Evolutionary conservation across 2,329 filamentous ascomycete species (phyloP).

Genomic region (Drechslera avenae): DNA sequence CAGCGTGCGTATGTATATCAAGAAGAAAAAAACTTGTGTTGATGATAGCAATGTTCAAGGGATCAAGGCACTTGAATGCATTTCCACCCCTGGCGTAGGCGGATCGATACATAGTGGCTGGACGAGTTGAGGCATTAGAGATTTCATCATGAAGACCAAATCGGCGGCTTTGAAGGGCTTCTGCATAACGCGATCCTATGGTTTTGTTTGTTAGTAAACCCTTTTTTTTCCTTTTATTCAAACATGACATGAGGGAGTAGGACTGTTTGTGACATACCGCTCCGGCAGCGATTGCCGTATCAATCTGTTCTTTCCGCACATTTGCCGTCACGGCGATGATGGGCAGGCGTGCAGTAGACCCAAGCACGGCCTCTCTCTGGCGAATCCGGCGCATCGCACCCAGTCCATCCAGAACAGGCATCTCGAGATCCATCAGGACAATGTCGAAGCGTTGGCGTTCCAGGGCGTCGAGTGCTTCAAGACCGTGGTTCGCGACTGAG

Average conservation of each 20-base stretch:
- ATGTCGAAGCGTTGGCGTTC: constrained; percentile 38
- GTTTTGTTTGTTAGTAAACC: background rate
- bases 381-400: constrained; percentile 55
- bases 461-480: constrained; percentile 43
- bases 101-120: constrained; percentile 25
- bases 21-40: too few species aligned
- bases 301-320: constrained; percentile 45
- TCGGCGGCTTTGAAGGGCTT: constrained; percentile 46
- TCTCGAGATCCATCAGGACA: constrained; percentile 58
- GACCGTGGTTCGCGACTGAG: constrained; percentile 45
- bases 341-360: constrained; percentile 25
- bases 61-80: constrained; percentile 19
- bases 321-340: constrained; percentile 49
- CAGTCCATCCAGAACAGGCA: constrained; percentile 59
- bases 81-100: constrained; percentile 18
- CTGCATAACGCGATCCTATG: constrained; percentile 43
- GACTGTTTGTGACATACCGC: constrained; percentile 30
- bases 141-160: constrained; percentile 44
- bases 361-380: constrained; percentile 41
- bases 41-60: constrained; percentile 12
- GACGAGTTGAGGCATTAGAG: constrained; percentile 30
- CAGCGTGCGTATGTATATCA: too few species aligned
- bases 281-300: constrained; percentile 41
- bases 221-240: too few species aligned
- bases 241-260: too few species aligned